Percentiles rank a stretch among this genome's conserved stretches.
Conservation (phyloP, 2,329 filamentous ascomycete species). For the Neocatenulostroma microsporum region DNA sequence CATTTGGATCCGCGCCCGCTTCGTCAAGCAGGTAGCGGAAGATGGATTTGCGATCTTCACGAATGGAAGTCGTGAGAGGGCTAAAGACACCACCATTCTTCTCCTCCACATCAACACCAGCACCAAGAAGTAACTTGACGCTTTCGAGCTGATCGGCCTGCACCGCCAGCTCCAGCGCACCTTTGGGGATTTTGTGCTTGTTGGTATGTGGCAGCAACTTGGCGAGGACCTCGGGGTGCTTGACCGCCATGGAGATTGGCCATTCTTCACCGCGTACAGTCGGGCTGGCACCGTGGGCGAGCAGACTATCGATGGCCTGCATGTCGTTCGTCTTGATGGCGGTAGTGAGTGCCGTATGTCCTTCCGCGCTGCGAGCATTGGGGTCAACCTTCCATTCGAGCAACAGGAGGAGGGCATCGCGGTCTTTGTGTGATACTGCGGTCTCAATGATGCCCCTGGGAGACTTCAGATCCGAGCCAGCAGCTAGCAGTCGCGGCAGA, state of each 20-base stretch:
- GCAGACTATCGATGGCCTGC: constrained; percentile 53
- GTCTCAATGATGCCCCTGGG: constrained; percentile 61
- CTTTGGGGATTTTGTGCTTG: constrained; percentile 56
- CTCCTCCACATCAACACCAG: constrained; percentile 61
- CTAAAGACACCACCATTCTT: constrained; percentile 67
- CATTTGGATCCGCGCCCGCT: constrained; percentile 56
- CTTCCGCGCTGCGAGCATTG: constrained; percentile 48
- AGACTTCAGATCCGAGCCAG: constrained; percentile 51
- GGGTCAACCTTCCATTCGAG: constrained; percentile 53
- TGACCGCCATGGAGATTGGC: constrained; percentile 63
- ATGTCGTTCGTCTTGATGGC: constrained; percentile 54
- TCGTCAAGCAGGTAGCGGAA: constrained; percentile 55
- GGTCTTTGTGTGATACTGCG: constrained; percentile 55
- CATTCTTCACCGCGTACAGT: constrained; percentile 59
- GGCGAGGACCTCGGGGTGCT: constrained; percentile 52
- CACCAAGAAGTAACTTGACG: constrained; percentile 56
- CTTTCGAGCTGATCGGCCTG: constrained; percentile 59
- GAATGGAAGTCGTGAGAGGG: constrained; percentile 58
- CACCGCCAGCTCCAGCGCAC: constrained; percentile 61
- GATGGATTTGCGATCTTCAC: constrained; percentile 55
- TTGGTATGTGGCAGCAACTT: constrained; percentile 51
- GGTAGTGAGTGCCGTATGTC: constrained; percentile 56
- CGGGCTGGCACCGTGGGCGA: constrained; percentile 54
- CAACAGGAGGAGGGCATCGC: constrained; percentile 47
- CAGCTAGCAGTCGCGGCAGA: constrained; percentile 51